phyloP scores from a whole-genome alignment of 2,329 filamentous ascomycete genomes.

The Nigrospora sphaerica region DNA sequence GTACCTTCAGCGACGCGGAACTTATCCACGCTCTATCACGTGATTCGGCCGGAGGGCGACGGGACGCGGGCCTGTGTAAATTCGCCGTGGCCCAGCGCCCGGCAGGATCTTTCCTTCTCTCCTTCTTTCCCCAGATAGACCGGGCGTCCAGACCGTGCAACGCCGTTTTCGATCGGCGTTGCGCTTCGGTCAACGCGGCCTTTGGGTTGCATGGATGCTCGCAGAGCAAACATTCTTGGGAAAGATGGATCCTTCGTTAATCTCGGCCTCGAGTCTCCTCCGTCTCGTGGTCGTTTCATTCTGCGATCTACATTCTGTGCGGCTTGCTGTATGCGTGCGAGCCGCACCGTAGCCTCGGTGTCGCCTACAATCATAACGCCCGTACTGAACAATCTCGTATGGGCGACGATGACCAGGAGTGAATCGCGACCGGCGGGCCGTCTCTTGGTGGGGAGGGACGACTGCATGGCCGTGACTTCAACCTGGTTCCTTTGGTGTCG shows the following conservation, averaged over 20 bases:
- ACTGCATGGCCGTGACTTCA: no score
- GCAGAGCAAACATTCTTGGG: constrained; percentile 25
- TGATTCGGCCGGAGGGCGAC: background rate
- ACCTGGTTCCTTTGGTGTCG: no score
- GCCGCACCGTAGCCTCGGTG: no score
- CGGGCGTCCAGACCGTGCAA: constrained; percentile 31
- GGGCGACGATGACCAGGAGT: no score
- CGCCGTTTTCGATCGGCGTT: constrained; percentile 10
- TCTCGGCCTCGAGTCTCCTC: constrained; percentile 24
- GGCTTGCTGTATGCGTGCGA: no score
- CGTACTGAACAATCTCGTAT: no score
- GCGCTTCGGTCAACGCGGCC: constrained; percentile 7
- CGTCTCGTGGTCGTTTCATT: constrained; percentile 28
- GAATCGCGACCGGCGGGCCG: no score
- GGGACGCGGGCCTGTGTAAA: constrained; percentile 1
- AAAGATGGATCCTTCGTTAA: constrained; percentile 30
- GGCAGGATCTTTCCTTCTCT: constrained; percentile 9
- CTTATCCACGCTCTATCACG: no score
- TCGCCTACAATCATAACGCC: no score
- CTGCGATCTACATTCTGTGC: constrained; percentile 24
- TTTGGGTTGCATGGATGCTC: constrained; percentile 16
- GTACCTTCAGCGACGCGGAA: background rate
- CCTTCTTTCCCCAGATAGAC: constrained; percentile 43
- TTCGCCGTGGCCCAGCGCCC: background rate
- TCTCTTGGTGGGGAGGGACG: no score